phyloP scores from a whole-genome alignment of 2,329 filamentous ascomycete genomes.

The Trichoderma breve region DNA sequence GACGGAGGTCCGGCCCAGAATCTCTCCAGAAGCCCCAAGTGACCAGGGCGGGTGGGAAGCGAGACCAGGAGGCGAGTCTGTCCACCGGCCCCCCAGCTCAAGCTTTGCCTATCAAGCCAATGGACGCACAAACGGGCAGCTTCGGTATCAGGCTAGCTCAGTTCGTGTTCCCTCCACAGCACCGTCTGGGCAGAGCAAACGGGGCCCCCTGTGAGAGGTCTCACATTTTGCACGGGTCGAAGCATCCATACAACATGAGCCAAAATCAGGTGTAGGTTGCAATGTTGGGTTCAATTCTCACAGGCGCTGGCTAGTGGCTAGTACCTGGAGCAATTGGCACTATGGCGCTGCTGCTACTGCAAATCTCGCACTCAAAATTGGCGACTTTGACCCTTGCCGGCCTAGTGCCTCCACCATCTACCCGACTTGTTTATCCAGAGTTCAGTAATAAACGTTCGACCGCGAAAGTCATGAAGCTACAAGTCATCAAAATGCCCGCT shows the following conservation, averaged over 20 bases:
- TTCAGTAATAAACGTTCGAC: not conserved
- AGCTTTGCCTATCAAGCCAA: slow-evolving; percentile 11
- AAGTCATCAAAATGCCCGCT: slow-evolving; percentile 11
- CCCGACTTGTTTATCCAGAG: not conserved
- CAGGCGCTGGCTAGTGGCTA: not conserved
- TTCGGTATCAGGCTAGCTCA: slow-evolving; percentile 20
- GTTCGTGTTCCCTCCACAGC: slow-evolving; percentile 19
- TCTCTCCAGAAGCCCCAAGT: slow-evolving; percentile 12
- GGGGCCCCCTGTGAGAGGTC: slow-evolving; percentile 1
- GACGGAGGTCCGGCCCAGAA: slow-evolving; percentile 15
- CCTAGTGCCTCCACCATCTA: not conserved
- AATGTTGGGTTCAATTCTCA: not conserved
- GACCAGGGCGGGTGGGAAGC: slow-evolving; percentile 17
- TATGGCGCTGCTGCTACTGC: slow-evolving; percentile 2
- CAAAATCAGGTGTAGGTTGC: not conserved
- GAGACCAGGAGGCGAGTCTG: not conserved
- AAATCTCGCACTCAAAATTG: slow-evolving; percentile 2
- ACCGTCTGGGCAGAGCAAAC: slow-evolving; percentile 1
- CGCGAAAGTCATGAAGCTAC: not conserved
- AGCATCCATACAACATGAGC: not conserved
- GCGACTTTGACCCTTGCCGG: not conserved
- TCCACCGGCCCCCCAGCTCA: slow-evolving; percentile 7
- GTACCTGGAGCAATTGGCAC: not conserved
- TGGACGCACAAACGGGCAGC: slow-evolving; percentile 16
- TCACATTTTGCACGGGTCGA: not conserved